phyloP scores from a whole-genome alignment of 2,329 filamentous ascomycete genomes.

The Colletotrichum godetiae region DNA sequence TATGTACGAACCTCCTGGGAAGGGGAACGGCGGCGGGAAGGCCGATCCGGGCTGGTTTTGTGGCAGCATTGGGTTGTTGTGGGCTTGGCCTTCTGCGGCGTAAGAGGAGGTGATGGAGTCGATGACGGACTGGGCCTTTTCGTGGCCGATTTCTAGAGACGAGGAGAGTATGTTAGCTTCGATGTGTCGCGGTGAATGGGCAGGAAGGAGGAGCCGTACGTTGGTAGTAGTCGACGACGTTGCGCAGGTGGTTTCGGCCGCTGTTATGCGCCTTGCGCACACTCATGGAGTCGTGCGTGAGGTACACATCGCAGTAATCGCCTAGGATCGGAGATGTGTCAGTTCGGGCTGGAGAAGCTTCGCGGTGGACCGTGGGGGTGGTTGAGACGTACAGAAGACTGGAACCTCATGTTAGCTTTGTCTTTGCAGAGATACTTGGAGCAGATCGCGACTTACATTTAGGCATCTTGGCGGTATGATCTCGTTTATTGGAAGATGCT shows the following conservation, averaged over 20 bases:
- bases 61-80: conserved; percentile 84
- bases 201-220: conserved; percentile 61
- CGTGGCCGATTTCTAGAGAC: conserved; percentile 91
- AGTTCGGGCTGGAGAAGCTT: conserved; percentile 33
- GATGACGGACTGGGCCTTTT: conserved; percentile 98
- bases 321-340: conserved; percentile 51
- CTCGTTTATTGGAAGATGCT: neutral
- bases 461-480: conserved; percentile 72
- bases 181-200: neutral
- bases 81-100: conserved; percentile 89
- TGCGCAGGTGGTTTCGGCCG: conserved; percentile 95
- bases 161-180: conserved; percentile 24
- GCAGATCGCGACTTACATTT: conserved; percentile 76
- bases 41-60: conserved; percentile 72
- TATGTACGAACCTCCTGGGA: conserved; percentile 65
- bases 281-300: conserved; percentile 99
- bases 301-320: conserved; percentile 99
- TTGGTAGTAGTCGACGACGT: conserved; percentile 99
- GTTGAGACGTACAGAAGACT: conserved; percentile 70
- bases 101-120: conserved; percentile 98
- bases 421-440: neutral
- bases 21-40: conserved; percentile 67
- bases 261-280: conserved; percentile 99
- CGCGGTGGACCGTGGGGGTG: neutral
- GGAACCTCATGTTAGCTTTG: conserved; percentile 39